phyloP scores from a whole-genome alignment of 2,329 filamentous ascomycete species.

The Aaosphaeria arxii region DNA sequence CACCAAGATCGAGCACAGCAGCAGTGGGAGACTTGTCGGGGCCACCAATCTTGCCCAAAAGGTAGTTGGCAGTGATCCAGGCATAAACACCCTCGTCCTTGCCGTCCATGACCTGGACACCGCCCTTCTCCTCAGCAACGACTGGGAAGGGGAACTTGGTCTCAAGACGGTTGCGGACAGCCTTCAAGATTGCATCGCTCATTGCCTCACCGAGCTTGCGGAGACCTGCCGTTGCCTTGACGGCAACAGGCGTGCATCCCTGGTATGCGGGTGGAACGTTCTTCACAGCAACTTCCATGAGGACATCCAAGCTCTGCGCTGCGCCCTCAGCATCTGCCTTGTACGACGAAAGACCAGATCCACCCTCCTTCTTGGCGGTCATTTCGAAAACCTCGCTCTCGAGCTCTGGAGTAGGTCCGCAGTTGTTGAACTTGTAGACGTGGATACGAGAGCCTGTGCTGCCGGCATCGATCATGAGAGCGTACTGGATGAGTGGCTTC shows the following conservation, averaged over 20 bases:
- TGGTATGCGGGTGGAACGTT: slow-evolving; percentile 85
- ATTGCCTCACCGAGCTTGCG: slow-evolving; percentile 79
- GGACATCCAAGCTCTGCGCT: slow-evolving; percentile 81
- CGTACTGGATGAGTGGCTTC: slow-evolving; percentile 95
- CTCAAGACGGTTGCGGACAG: slow-evolving; percentile 81
- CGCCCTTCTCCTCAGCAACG: slow-evolving; percentile 77
- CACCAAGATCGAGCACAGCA: slow-evolving; percentile 92
- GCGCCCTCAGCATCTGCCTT: slow-evolving; percentile 81
- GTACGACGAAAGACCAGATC: slow-evolving; percentile 81
- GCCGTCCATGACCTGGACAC: slow-evolving; percentile 96
- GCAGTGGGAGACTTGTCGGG: slow-evolving; percentile 88
- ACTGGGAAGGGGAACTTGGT: slow-evolving; percentile 92
- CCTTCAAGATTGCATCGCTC: slow-evolving; percentile 78
- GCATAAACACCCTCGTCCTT: slow-evolving; percentile 97
- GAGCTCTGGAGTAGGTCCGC: slow-evolving; percentile 88
- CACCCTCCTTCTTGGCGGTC: slow-evolving; percentile 79
- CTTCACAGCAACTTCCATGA: slow-evolving; percentile 82
- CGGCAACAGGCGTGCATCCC: slow-evolving; percentile 89
- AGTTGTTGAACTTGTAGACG: slow-evolving; percentile 99
- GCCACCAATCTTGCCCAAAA: slow-evolving; percentile 93
- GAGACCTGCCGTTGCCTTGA: slow-evolving; percentile 94
- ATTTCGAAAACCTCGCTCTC: slow-evolving; percentile 91
- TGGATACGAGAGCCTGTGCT: slow-evolving; percentile 98
- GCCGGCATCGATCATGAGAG: slow-evolving; percentile 97
- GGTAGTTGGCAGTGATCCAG: slow-evolving; percentile 99